Evolutionary conservation across 2,329 filamentous ascomycete genomes (phyloP), one percentile per base, ranked within the genome.

Genomic region (Aureobasidium subglaciale): DNA sequence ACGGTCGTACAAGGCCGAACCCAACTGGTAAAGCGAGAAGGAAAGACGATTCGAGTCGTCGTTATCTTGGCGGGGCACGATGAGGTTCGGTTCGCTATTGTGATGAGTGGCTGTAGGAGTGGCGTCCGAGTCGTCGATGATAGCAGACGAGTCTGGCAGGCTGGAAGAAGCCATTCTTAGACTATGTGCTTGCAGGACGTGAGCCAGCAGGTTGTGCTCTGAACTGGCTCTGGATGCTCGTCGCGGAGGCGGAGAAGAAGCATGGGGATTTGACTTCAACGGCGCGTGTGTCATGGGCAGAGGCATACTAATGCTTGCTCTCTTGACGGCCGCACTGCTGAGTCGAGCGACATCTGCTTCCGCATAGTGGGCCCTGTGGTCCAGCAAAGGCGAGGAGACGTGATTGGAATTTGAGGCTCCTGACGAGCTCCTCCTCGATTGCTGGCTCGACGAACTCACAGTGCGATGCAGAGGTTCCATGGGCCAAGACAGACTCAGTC

Each of bases 1-100:
- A 74, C 78, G 79, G 56, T 69, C 69, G 60, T 70, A 71, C 18
- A 75, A 79, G 53, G 76, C 80, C 5, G 85, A 87, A 41, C 81
- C 80, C 22, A 87, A 71, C 29, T 86, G 89, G 65, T 87, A 86
- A 49, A 88, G 73, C 7, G 85, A 88, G 58, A 86, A 79, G 22
- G 87, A 90, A 66, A 87, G 76, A 49, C 87, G 82, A 64, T 88
- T 86, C 41, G 75, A 75, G 35, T 85, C 73, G 35, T 67, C 65
- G 20, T 62, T 62, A 43, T 68, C 67, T 7, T 61, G 56, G 56
- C 65, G 60, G 43, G 56, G 56, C 15, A 48, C 46, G 22, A 37
- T 38, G 37, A 58, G 37, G 38, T 34, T 43, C 25, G 50, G n/a
- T 5, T 54, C 34, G 78, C 70, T 37, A 76, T 66, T 56, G 85